These are phyloP conservation scores for Centella asiatica DNA, from an alignment of 129 eudicot genomes.

Conservation along the genomic window DNA sequence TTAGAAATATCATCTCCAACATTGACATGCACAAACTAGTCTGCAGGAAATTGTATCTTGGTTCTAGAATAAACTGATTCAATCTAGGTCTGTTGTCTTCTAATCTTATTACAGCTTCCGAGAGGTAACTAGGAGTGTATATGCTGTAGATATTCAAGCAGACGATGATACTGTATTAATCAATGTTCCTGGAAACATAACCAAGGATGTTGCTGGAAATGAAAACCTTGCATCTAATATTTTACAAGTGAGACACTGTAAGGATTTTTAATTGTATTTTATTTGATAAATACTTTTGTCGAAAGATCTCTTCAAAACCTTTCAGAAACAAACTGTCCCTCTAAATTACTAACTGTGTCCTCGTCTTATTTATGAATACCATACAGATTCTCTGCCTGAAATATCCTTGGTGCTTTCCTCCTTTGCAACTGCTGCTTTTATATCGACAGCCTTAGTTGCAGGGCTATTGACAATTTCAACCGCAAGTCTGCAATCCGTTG, in stretches of 20 bases:
- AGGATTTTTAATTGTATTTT: slow-evolving; percentile 13
- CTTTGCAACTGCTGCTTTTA: slow-evolving; percentile 58
- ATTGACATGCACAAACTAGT: not conserved
- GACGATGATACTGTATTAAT: slow-evolving; percentile 30
- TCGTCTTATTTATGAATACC: not conserved
- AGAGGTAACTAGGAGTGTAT: slow-evolving; percentile 46
- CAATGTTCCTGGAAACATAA: slow-evolving; percentile 63
- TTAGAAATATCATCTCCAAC: not conserved
- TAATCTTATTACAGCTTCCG: slow-evolving; percentile 40
- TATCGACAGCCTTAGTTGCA: slow-evolving; percentile 52
- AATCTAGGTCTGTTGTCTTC: no score
- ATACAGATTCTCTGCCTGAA: slow-evolving; percentile 60
- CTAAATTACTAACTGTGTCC: not conserved
- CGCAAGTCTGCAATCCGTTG: slow-evolving; percentile 58
- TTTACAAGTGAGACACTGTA: slow-evolving; percentile 73
- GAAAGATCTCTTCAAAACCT: not conserved
- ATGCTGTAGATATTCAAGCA: slow-evolving; percentile 44
- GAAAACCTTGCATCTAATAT: slow-evolving; percentile 58
- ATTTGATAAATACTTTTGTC: not conserved
- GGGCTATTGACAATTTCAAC: slow-evolving; percentile 70
- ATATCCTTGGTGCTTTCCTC: slow-evolving; percentile 48
- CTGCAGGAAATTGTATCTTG: no score
- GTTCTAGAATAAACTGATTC: no score
- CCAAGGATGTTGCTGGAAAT: slow-evolving; percentile 87
- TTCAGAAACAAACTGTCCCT: not conserved